Evolutionary conservation across 2,329 filamentous ascomycete genomes (phyloP).

Genomic region (Penicillium expansum): DNA sequence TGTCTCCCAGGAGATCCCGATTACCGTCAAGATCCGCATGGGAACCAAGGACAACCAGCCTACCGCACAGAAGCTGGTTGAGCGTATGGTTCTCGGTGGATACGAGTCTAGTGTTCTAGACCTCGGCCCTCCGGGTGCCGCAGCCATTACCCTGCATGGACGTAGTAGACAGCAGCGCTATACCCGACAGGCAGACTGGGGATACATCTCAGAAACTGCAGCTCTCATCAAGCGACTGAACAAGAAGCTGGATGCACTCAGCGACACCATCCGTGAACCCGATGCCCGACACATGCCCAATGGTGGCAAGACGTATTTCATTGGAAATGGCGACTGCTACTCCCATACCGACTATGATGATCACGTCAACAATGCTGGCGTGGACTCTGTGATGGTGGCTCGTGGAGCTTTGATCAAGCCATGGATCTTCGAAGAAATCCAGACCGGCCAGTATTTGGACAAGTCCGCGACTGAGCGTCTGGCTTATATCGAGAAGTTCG

Average conservation of each 20-base stretch:
- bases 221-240: conserved; percentile 79
- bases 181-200: conserved; percentile 88
- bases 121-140: conserved; percentile 76
- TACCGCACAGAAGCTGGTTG: conserved; percentile 75
- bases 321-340: conserved; percentile 96
- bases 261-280: conserved; percentile 74
- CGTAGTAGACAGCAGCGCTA: conserved; percentile 93
- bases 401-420: conserved; percentile 95
- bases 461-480: conserved; percentile 88
- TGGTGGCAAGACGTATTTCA: conserved; percentile 75
- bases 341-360: conserved; percentile 84
- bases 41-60: conserved; percentile 78
- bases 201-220: conserved; percentile 87
- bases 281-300: conserved; percentile 72
- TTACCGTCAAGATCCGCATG: conserved; percentile 92
- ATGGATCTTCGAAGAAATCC: conserved; percentile 97
- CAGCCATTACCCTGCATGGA: conserved; percentile 93
- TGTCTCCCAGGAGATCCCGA: conserved; percentile 84
- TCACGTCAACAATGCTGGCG: conserved; percentile 71
- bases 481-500: conserved; percentile 82
- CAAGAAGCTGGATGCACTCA: conserved; percentile 60
- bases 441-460: conserved; percentile 87
- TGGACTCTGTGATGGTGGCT: conserved; percentile 97
- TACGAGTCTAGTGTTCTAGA: conserved; percentile 64
- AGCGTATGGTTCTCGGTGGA: conserved; percentile 77